Percentiles rank a stretch among this genome's conserved stretches.
Conservation (phyloP, 1,284 basidiomycete genomes). For the Porodaedalea pini region DNA sequence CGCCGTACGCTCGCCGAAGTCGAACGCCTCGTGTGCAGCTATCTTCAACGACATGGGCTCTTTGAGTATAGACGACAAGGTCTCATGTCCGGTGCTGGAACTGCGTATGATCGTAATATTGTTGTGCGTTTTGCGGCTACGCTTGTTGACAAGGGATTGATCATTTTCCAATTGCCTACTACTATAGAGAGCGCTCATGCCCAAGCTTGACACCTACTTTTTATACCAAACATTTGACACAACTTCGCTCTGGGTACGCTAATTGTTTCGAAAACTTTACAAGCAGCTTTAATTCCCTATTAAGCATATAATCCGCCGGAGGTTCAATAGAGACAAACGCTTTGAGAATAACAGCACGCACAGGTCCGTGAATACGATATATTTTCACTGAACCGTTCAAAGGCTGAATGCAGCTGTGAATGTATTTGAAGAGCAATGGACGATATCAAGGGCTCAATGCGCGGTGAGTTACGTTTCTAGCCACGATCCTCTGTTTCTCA, state of each 20-base stretch:
- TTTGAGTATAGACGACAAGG: background rate
- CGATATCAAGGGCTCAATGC: slow-evolving; percentile 11
- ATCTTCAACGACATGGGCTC: slow-evolving; percentile 3
- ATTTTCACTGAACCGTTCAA: too few relatives aligned
- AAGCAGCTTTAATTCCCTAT: background rate
- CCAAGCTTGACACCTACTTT: slow-evolving; percentile 9
- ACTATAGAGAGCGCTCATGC: slow-evolving; percentile 13
- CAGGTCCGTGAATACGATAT: too few relatives aligned
- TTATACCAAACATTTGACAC: slow-evolving; percentile 14
- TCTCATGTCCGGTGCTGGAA: slow-evolving; percentile 11
- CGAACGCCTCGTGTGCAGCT: slow-evolving; percentile 1
- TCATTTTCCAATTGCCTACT: background rate
- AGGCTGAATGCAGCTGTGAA: background rate
- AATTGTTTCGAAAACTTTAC: too few relatives aligned
- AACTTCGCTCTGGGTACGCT: slow-evolving; percentile 15
- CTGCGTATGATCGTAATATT: slow-evolving; percentile 10
- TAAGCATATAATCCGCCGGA: slow-evolving; percentile 9
- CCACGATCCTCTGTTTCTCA: background rate
- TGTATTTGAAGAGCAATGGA: slow-evolving; percentile 9
- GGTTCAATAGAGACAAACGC: slow-evolving; percentile 5
- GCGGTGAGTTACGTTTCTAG: background rate
- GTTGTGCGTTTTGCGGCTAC: slow-evolving; percentile 1
- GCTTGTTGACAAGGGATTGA: background rate
- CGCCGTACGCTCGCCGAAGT: slow-evolving; percentile 3
- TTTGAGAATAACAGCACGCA: too few relatives aligned